A percentile compares a stretch with the other conserved stretches of the same genome.
phyloP scores from a whole-genome alignment of 129 eudicot genomes.

The carrot (Daucus carota) region DNA sequence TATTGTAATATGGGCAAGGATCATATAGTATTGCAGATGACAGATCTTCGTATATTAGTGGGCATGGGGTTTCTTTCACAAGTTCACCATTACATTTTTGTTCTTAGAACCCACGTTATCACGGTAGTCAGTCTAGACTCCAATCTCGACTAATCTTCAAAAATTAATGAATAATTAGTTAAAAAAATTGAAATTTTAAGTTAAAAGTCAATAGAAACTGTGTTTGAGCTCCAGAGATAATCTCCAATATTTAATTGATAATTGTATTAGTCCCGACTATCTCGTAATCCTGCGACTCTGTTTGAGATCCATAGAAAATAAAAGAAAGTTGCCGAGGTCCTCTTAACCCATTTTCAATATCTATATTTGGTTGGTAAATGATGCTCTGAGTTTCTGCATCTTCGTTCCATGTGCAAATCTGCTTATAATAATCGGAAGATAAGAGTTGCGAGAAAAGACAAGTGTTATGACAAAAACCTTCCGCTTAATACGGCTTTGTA shows the following conservation, averaged over 20 bases:
- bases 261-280: no score
- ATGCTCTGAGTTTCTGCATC: conserved; percentile 23
- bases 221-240: no score
- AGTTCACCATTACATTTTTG: neutral
- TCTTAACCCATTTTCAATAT: neutral
- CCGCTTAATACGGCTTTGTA: conserved; percentile 28
- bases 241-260: no score
- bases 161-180: no score
- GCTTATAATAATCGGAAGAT: conserved; percentile 19
- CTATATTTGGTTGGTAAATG: conserved; percentile 23
- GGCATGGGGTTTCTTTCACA: conserved; percentile 25
- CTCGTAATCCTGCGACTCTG: no score
- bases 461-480: conserved; percentile 20
- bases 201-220: no score
- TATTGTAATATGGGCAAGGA: neutral
- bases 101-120: no score
- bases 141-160: no score
- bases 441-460: neutral
- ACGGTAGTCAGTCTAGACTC: no score
- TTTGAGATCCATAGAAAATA: conserved; percentile 14
- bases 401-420: conserved; percentile 35
- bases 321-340: conserved; percentile 13
- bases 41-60: conserved; percentile 14
- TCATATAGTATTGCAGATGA: neutral
- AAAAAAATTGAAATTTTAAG: no score